These are phyloP conservation scores for Carex littledalei DNA, from an alignment of 176 grass and related monocot genomes.

Conservation along the genomic window DNA sequence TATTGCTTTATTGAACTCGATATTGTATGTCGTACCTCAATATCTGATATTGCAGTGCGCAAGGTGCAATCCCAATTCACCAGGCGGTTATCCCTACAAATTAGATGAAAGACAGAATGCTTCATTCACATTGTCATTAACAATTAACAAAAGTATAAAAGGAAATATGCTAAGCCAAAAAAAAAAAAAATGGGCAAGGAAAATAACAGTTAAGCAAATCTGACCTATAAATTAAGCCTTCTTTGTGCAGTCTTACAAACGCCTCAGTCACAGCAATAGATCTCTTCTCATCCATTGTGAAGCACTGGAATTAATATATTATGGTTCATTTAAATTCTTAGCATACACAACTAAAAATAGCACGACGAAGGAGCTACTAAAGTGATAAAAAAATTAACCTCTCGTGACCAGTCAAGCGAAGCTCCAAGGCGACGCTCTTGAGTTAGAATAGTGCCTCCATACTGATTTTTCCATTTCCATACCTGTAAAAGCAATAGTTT, in stretches of 20 bases:
- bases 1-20: not conserved
- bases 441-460: conserved; percentile 70
- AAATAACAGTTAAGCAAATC: not conserved
- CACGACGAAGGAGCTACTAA: not conserved
- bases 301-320: conserved; percentile 52
- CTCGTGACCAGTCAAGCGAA: conserved; percentile 86
- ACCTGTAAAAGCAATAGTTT: conserved; percentile 40
- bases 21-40: conserved; percentile 44
- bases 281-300: conserved; percentile 88
- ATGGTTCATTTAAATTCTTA: conserved; percentile 17
- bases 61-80: conserved; percentile 98
- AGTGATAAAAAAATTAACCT: conserved; percentile 41
- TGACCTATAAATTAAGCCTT: conserved; percentile 85
- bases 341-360: not conserved
- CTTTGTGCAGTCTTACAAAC: conserved; percentile 78
- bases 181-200: not conserved
- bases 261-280: conserved; percentile 85
- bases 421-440: conserved; percentile 84
- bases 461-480: conserved; percentile 89
- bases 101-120: not conserved
- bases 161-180: not conserved
- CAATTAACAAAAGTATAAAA: conserved; percentile 13
- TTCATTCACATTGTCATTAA: conserved; percentile 10
- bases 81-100: conserved; percentile 68
- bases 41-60: conserved; percentile 85